Conservation (phyloP, 169 alveolate species). For the Plasmodium yoelii region DNA sequence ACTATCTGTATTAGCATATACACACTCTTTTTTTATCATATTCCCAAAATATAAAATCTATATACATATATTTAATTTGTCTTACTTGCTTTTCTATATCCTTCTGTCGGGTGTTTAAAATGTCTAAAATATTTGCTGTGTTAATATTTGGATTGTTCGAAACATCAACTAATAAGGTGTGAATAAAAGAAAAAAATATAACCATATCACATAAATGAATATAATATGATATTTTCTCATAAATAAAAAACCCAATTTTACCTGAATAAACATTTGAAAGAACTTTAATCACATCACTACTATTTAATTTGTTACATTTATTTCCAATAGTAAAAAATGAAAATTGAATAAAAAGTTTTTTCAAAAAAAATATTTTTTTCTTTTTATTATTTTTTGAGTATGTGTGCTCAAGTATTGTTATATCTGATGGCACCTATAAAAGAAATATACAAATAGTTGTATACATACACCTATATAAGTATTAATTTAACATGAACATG, state of each 20-base stretch:
- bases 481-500: no score
- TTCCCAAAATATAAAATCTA: neutral
- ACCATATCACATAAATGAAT: neutral
- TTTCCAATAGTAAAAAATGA: slow-evolving; percentile 67
- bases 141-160: slow-evolving; percentile 10
- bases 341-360: slow-evolving; percentile 40
- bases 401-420: slow-evolving; percentile 50
- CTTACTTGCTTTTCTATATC: slow-evolving; percentile 60
- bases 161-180: neutral
- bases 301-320: slow-evolving; percentile 40
- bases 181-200: neutral
- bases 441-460: neutral
- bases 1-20: no score
- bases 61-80: neutral
- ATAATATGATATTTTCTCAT: neutral
- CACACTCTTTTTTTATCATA: no score
- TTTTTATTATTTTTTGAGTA: slow-evolving; percentile 50
- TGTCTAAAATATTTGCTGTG: slow-evolving; percentile 18
- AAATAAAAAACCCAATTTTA: neutral
- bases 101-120: slow-evolving; percentile 51
- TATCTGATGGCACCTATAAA: slow-evolving; percentile 63
- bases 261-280: slow-evolving; percentile 70
- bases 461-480: neutral
- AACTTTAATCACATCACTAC: slow-evolving; percentile 37
- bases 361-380: slow-evolving; percentile 26